Percentiles rank a stretch among this genome's conserved stretches.
Conservation (phyloP, 805 yeast species). For the Candida michaelii region DNA sequence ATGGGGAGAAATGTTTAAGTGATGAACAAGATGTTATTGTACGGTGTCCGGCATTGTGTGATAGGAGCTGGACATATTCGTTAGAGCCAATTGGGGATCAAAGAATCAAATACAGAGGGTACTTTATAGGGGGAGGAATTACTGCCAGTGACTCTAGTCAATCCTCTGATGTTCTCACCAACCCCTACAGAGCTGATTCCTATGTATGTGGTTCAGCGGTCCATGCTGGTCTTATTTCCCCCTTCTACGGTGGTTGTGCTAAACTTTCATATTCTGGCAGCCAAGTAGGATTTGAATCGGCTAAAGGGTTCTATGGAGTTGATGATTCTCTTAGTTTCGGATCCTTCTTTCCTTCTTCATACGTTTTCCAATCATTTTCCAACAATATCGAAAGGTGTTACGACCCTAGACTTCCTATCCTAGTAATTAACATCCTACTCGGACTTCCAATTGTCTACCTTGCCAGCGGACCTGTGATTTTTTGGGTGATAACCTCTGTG, state of each 20-base stretch:
- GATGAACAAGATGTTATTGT: constrained; percentile 49
- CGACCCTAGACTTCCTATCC: constrained; percentile 65
- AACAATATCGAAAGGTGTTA: constrained; percentile 49
- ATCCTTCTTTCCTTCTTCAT: constrained; percentile 76
- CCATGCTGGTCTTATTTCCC: constrained; percentile 78
- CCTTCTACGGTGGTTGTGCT: constrained; percentile 78
- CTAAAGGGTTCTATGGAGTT: constrained; percentile 52
- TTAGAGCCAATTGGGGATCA: constrained; percentile 71
- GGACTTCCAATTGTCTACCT: constrained; percentile 62
- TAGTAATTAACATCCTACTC: constrained; percentile 56
- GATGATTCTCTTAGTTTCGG: constrained; percentile 58
- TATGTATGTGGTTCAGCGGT: constrained; percentile 88
- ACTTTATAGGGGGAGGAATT: constrained; percentile 74
- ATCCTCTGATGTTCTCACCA: constrained; percentile 31
- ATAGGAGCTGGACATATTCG: constrained; percentile 72
- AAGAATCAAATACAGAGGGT: constrained; percentile 67
- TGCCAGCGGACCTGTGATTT: constrained; percentile 44
- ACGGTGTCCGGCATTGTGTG: constrained; percentile 89
- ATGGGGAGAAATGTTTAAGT: constrained; percentile 60
- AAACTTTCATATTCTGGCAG: constrained; percentile 59
- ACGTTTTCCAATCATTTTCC: constrained; percentile 49
- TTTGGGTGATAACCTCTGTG: constrained; percentile 58
- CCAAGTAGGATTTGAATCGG: constrained; percentile 43
- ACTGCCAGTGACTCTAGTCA: too few species aligned
- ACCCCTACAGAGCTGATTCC: constrained; percentile 85